Base-by-base conservation (phyloP, 148 eudicot species). In the Amaranthus cruentus region DNA sequence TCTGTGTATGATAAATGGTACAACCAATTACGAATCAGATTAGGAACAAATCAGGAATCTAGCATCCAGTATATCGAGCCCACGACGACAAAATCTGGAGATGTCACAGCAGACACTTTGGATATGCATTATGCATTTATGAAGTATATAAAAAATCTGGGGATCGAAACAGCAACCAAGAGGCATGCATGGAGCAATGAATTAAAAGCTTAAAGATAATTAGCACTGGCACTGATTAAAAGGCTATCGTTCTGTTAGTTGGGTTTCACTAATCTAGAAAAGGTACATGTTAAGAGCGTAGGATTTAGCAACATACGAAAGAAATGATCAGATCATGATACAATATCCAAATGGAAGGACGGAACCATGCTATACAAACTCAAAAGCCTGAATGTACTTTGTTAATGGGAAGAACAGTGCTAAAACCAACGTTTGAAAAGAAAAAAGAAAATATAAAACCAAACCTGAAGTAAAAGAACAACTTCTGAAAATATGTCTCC, bases 401-500 rank as follows among this genome's bases (percentile, higher is more conserved):
- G 44, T 43, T 15, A 55, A 8, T 6, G 43, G 55, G n/a, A 66
- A 66, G 47, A 57, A 52, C 9, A 50, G 46, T 74, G 48, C 38
- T n/a, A 72, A 9, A 73, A 88, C 87, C 87, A 91, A 74, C 89
- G 89, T 72, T 86, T 28, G 38, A 28, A 28, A 77, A 11, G 8
- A 8, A 47, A 15, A 59, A 68, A 61, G 60, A 47, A 28, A 62
- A 55, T 73, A 50, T 2, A 9, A 71, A 9, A 28, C 38, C 38
- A 28, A 68, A 94, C 98, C 97, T 94, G 98, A 73, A 94, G 97
- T 77, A 94, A 81, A 9, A 94, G 91, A 78, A 91, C 90, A 50
- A 94, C 96, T 83, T 94, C 89, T 4, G 98, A 91, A 83, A 94
- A 84, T 55, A 91, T 88, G 80, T 94, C 98, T 51, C 98, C 97